Conservation (phyloP, 2,329 filamentous ascomycete species). For the Fusarium gaditjirri region DNA sequence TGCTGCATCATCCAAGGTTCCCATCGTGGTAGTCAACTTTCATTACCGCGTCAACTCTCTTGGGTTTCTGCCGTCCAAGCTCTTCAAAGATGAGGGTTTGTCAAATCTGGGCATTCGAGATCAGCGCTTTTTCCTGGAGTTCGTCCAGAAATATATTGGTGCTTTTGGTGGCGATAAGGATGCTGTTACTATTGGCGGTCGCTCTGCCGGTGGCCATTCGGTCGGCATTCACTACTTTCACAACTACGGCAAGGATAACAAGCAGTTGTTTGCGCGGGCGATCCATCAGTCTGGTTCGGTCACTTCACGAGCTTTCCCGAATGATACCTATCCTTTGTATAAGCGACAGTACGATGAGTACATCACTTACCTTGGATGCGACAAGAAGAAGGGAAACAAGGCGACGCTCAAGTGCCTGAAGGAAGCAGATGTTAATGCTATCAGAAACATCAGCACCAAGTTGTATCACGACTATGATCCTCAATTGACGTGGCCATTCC, state of each 20-base stretch:
- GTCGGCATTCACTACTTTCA: constrained; percentile 54
- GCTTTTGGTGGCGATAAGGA: constrained; percentile 64
- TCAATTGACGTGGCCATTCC: constrained; percentile 60
- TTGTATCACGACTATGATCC: constrained; percentile 52
- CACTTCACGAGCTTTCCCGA: constrained; percentile 52
- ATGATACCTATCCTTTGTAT: constrained; percentile 49
- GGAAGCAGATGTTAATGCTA: constrained; percentile 48
- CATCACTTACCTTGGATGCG: constrained; percentile 45
- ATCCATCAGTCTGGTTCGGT: constrained; percentile 53
- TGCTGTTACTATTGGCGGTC: constrained; percentile 65
- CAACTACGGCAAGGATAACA: constrained; percentile 47
- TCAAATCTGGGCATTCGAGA: constrained; percentile 66
- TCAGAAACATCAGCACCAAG: constrained; percentile 52
- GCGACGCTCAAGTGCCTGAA: constrained; percentile 54
- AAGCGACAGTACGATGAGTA: constrained; percentile 47
- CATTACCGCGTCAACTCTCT: constrained; percentile 56
- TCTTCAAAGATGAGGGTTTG: constrained; percentile 50
- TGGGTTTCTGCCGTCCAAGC: constrained; percentile 57
- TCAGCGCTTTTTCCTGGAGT: constrained; percentile 62
- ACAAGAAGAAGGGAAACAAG: constrained; percentile 40
- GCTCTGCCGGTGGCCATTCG: constrained; percentile 61
- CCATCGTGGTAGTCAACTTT: constrained; percentile 56
- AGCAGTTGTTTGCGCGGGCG: constrained; percentile 48
- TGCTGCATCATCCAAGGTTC: constrained; percentile 48
- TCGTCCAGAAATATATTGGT: constrained; percentile 63